phyloP scores from a whole-genome alignment of 352 stramenopile species.

The Plasmopara viticola region DNA sequence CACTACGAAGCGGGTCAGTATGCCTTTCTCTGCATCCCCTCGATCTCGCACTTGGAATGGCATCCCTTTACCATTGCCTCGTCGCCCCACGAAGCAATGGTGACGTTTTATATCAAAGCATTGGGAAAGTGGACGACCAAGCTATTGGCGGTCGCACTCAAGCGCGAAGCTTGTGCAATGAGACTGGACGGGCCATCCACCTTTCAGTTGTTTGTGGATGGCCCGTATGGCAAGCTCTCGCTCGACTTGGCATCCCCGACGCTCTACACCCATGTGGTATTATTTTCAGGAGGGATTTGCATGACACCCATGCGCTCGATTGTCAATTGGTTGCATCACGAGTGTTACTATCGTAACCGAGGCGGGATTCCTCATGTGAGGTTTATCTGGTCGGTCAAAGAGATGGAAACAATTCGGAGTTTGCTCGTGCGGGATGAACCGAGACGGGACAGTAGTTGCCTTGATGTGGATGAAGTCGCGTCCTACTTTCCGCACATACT shows the following conservation, averaged over 20 bases:
- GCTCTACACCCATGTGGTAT: conserved; percentile 44
- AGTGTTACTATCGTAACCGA: conserved; percentile 21
- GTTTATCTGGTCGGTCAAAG: conserved; percentile 48
- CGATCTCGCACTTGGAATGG: conserved; percentile 65
- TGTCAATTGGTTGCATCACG: conserved; percentile 37
- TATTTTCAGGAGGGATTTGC: conserved; percentile 44
- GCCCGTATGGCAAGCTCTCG: conserved; percentile 37
- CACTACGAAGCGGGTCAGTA: conserved; percentile 56
- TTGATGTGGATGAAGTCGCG: conserved; percentile 30
- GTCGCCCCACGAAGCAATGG: conserved; percentile 55
- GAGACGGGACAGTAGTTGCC: conserved; percentile 19
- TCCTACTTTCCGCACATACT: conserved; percentile 30
- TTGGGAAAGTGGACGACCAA: conserved; percentile 61
- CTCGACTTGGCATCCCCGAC: conserved; percentile 34
- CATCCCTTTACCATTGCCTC: conserved; percentile 88
- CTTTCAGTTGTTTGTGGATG: conserved; percentile 40
- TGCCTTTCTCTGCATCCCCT: conserved; percentile 75
- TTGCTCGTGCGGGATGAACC: conserved; percentile 24
- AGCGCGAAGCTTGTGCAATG: conserved; percentile 29
- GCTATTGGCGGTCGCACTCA: conserved; percentile 33
- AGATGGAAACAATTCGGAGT: conserved; percentile 37
- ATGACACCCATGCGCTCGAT: conserved; percentile 48
- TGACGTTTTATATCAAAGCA: conserved; percentile 61
- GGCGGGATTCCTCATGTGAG: conserved; percentile 33
- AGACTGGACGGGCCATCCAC: conserved; percentile 15